Conservation (phyloP, 108 stramenopile species). For the Epithemia pelagica region DNA sequence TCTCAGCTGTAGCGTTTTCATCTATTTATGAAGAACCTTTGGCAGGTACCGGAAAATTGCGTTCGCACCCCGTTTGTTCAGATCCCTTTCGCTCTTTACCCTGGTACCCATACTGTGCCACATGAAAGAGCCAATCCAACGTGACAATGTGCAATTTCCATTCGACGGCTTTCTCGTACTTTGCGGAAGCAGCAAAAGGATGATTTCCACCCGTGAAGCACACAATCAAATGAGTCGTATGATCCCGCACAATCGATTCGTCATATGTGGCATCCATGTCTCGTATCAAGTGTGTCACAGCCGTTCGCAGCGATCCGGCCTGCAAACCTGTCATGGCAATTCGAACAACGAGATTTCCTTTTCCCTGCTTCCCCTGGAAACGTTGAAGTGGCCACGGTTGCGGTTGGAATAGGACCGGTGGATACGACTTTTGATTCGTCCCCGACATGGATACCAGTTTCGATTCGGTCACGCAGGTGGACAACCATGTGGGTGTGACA, state of each 20-base stretch:
- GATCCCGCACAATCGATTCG: conserved; percentile 33
- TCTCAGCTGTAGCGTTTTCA: too few species aligned
- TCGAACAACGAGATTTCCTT: conserved; percentile 11
- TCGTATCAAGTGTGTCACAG: conserved; percentile 38
- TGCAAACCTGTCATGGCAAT: conserved; percentile 63
- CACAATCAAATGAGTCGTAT: conserved; percentile 73
- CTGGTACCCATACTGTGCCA: conserved; percentile 44
- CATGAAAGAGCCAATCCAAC: conserved; percentile 68
- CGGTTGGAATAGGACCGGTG: conserved; percentile 33
- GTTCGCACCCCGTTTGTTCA: neutral
- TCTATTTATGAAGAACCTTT: too few species aligned
- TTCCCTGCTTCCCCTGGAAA: neutral
- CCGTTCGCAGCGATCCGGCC: conserved; percentile 36
- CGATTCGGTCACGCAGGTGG: conserved; percentile 32
- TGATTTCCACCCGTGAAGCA: conserved; percentile 12
- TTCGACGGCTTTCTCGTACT: conserved; percentile 55
- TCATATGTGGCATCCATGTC: conserved; percentile 48
- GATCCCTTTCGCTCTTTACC: conserved; percentile 7
- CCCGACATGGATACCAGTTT: conserved; percentile 24
- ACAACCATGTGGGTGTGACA: conserved; percentile 59
- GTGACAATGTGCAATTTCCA: conserved; percentile 68
- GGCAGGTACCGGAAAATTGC: neutral
- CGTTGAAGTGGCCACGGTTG: conserved; percentile 39
- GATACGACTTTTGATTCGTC: conserved; percentile 15
- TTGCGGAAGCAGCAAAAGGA: neutral